A percentile compares a stretch with the other conserved stretches of the same genome.
Conservation (phyloP, 768 basidiomycete species). For the Dioszegia aurantiaca region DNA sequence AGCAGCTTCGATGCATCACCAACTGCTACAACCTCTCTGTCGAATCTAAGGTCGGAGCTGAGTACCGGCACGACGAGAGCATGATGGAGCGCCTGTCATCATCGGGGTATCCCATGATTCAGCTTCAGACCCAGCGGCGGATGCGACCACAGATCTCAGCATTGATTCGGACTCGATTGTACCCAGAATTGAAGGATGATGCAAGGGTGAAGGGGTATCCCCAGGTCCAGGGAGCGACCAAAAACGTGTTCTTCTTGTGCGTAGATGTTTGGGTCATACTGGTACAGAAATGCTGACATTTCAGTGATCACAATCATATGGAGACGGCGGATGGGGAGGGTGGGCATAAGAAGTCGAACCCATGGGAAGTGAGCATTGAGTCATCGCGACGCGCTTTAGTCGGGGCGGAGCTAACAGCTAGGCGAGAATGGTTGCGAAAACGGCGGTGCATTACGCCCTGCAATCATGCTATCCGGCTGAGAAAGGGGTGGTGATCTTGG, state of each 20-base stretch:
- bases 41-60: slow-evolving; percentile 50
- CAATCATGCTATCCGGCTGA: slow-evolving; percentile 58
- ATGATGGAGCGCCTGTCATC: slow-evolving; percentile 70
- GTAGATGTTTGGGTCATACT: too few relatives aligned
- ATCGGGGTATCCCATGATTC: slow-evolving; percentile 64
- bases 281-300: too few relatives aligned
- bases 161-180: slow-evolving; percentile 4
- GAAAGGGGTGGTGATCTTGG: slow-evolving; percentile 60
- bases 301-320: slow-evolving; percentile 58
- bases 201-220: neutral
- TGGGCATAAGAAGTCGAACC: slow-evolving; percentile 66
- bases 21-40: slow-evolving; percentile 10
- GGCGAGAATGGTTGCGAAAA: slow-evolving; percentile 58
- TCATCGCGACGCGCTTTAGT: neutral
- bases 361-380: slow-evolving; percentile 60
- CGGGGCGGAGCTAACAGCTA: slow-evolving; percentile 17
- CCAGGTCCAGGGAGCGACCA: slow-evolving; percentile 57
- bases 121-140: slow-evolving; percentile 68
- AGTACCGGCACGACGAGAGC: slow-evolving; percentile 69
- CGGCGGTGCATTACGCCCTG: slow-evolving; percentile 60
- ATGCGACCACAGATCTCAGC: slow-evolving; percentile 69
- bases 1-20: slow-evolving; percentile 61
- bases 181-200: slow-evolving; percentile 17
- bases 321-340: slow-evolving; percentile 65
- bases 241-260: slow-evolving; percentile 65